Base-by-base conservation (phyloP, 2,329 filamentous ascomycete genomes). In the Aspergillus sp. region DNA sequence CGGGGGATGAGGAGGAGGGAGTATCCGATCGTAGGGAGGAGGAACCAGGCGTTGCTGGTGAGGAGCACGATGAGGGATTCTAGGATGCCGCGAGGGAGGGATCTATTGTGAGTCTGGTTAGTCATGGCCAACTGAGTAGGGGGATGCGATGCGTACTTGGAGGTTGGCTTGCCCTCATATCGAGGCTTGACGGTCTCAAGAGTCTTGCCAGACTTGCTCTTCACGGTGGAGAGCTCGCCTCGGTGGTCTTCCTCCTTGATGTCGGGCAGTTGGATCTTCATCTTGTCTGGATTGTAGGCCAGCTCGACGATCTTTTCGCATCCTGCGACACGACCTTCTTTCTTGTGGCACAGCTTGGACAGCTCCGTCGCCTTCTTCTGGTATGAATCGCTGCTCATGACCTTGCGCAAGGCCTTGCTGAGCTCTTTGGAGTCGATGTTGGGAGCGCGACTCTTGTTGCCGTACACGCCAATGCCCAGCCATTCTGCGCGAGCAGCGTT, bases 1-100 rank as follows among this genome's bases (percentile, higher is more conserved):
- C 94, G 70, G 1, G 89, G 89, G 40, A 90, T 85, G 42, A 86
- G 82, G 65, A 88, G 90, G 26, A 89, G 78, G 55, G 88, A 83
- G 72, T 90, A 93, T 71, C 93, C 94, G 42, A 85, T 65, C 2
- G 85, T 81, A 2, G 90, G 77, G 51, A 77, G 33, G 6, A 51
- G n/a, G 13, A 50, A 47, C 53, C 53, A 58, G 11, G 45, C 39
- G 27, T 55, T 57, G 12, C 53, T 50, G 12, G 51, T 33, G 7
- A 48, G 30, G 1, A 40, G 41, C 7, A 57, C 45, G 3, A 54
- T 40, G 5, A 51, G n/a, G 2, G 46, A 46, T 11, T 57, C 46
- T 2, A 33, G 31, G 6, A 49, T 27, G 8, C 47, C 35, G 7
- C 33, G 30, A 1, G 43, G 38, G 8, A 55, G 26, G 2, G 53